These are phyloP conservation scores for Bryopsis sp. DNA, from an alignment of 139 green algal genomes.

Conservation along the genomic window DNA sequence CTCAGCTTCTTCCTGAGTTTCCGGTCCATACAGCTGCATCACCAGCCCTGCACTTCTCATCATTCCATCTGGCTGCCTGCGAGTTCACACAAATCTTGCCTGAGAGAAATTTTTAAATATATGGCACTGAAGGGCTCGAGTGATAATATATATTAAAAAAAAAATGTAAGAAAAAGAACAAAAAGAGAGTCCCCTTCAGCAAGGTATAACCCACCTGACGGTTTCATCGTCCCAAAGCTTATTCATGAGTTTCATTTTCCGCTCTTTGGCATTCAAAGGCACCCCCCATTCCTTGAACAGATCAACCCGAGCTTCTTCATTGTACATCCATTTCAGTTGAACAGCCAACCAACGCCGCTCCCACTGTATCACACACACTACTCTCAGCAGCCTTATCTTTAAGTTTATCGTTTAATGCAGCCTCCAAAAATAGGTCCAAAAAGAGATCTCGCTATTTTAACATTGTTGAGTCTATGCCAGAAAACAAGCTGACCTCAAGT, in stretches of 20 bases:
- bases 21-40: conserved; percentile 28
- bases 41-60: conserved; percentile 28
- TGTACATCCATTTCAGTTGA: conserved; percentile 38
- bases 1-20: conserved; percentile 33
- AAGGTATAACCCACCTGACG: conserved; percentile 20
- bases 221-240: conserved; percentile 30
- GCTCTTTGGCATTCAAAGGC: conserved; percentile 34
- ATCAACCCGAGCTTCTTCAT: conserved; percentile 30
- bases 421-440: neutral
- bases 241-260: conserved; percentile 48
- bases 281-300: conserved; percentile 40
- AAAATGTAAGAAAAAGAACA: neutral
- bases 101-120: neutral
- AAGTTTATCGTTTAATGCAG: neutral
- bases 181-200: conserved; percentile 10
- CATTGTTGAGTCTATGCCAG: neutral
- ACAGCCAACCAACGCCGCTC: conserved; percentile 44
- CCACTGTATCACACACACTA: conserved; percentile 27
- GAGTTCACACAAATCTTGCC: neutral
- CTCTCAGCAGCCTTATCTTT: neutral
- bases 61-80: conserved; percentile 29
- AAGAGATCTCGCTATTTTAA: neutral
- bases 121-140: neutral
- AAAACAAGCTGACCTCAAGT: neutral
- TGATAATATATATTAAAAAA: neutral